Conservation (phyloP, 805 yeast species). For the Candida maris region DNA sequence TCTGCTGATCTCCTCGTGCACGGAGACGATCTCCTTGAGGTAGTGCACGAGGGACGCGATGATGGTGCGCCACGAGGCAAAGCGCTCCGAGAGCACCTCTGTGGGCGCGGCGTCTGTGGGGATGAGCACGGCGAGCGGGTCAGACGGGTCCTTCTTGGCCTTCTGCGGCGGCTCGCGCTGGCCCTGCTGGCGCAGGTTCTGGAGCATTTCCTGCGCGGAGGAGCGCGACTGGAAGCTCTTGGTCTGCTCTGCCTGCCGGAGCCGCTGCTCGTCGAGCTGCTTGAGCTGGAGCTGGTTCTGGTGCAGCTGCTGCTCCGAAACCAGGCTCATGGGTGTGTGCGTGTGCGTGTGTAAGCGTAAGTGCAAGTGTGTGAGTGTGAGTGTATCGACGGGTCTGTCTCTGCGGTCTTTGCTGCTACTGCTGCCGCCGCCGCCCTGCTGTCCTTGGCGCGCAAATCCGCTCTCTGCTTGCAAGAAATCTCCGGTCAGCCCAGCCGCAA, state of each 20-base stretch:
- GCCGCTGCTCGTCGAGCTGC: constrained; percentile 40
- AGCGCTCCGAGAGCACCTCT: constrained; percentile 78
- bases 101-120: constrained; percentile 76
- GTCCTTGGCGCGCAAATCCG: too few relatives aligned
- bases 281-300: constrained; percentile 46
- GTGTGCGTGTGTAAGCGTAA: too few relatives aligned
- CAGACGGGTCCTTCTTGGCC: constrained; percentile 39
- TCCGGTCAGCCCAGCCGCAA: too few relatives aligned
- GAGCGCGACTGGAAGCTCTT: constrained; percentile 36
- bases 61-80: constrained; percentile 81
- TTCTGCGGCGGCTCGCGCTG: constrained; percentile 12
- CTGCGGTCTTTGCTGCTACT: too few relatives aligned
- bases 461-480: too few relatives aligned
- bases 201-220: constrained; percentile 27
- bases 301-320: constrained; percentile 42
- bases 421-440: too few relatives aligned
- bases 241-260: constrained; percentile 41
- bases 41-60: constrained; percentile 72
- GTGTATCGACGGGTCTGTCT: too few relatives aligned
- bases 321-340: constrained; percentile 34
- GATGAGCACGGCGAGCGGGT: constrained; percentile 45
- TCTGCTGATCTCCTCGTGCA: constrained; percentile 83
- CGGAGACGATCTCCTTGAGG: constrained; percentile 73
- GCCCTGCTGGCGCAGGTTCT: constrained; percentile 17
- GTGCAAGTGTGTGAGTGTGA: too few relatives aligned